Base-by-base conservation (phyloP, 495 filamentous ascomycete genomes). In the Trichocladium uniseriatum region DNA sequence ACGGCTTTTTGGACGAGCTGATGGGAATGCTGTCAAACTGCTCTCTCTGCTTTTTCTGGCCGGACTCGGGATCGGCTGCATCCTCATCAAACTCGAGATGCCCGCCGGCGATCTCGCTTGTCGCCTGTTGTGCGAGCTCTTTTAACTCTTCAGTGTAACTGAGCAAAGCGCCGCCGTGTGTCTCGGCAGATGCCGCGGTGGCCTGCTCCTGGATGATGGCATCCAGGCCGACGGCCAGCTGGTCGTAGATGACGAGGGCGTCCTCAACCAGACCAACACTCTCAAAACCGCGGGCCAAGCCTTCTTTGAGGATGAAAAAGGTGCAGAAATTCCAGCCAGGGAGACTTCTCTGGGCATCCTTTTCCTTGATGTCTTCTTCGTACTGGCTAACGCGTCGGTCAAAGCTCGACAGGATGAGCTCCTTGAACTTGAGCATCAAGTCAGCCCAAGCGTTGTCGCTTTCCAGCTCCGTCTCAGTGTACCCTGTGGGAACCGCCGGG, bases 261-360 rank as follows among this genome's bases (percentile, higher is more conserved):
- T 98, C 92, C 63, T 97, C 92, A 35, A 96, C 87, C 20, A 98
- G 70, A 6, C 94, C 94, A 11, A 96, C 90, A 64, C 86, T 96
- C 65, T 98, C 92, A 61, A 98, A 95, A 0, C 89, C 94, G 48
- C 84, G 76, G 5, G 90, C 89, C 36, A 98, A 74, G 5, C 92
- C 92, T 62, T 98, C 92, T 58, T 98, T 98, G 14, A 97, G 73
- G 18, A 98, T 86, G 60, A 98, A 98, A 61, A 96, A 98, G 0
- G 94, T 97, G 64, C 91, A 96, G 61, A 97, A 98, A 60, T 98
- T 98, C 92, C 94, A 98, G 0, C 92, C 92, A 3, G 94, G 92
- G 19, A 98, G 68, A 36, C 74, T 79, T 36, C 91, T 80, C 69
- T 96, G 90, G 4, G 84, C 79, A 56, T 97, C 92, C 58, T 86